phyloP scores from a whole-genome alignment of 106 monocot species.

The Vanilla planifolia region DNA sequence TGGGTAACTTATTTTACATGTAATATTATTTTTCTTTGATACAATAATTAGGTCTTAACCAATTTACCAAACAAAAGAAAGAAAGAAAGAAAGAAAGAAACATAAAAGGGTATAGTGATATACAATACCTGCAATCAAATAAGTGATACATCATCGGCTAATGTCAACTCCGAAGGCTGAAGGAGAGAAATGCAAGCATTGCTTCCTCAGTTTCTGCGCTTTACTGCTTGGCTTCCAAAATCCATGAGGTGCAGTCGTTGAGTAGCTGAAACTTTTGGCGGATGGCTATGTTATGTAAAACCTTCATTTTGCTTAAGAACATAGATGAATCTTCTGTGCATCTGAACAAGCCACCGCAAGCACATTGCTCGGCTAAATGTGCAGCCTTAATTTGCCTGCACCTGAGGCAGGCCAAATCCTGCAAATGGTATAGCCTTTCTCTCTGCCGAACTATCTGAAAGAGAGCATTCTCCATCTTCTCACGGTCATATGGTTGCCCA shows the following conservation, averaged over 20 bases:
- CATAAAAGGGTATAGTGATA: no score
- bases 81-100: no score
- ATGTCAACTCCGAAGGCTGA: no score
- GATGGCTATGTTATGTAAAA: slow-evolving; percentile 45
- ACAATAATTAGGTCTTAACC: no score
- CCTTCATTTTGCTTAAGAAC: slow-evolving; percentile 63
- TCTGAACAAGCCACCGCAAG: slow-evolving; percentile 69
- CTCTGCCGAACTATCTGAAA: slow-evolving; percentile 87
- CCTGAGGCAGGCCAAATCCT: slow-evolving; percentile 76
- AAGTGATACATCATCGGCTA: no score
- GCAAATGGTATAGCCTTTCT: slow-evolving; percentile 84
- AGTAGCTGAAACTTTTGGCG: slow-evolving; percentile 66
- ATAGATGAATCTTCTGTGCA: slow-evolving; percentile 48
- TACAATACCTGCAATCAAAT: no score
- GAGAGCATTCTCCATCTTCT: slow-evolving; percentile 77
- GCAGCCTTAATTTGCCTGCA: slow-evolving; percentile 78
- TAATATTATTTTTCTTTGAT: no score
- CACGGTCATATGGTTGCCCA: slow-evolving; percentile 72
- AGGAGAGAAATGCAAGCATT: no score
- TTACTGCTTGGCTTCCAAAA: slow-evolving; percentile 40
- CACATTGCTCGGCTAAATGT: slow-evolving; percentile 75
- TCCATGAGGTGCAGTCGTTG: slow-evolving; percentile 59
- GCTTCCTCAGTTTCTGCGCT: no score
- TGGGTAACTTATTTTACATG: no score
- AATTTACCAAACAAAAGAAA: no score